Evolutionary conservation across 169 alveolate genomes (phyloP).

Genomic region (Eimeria maxima): DNA sequence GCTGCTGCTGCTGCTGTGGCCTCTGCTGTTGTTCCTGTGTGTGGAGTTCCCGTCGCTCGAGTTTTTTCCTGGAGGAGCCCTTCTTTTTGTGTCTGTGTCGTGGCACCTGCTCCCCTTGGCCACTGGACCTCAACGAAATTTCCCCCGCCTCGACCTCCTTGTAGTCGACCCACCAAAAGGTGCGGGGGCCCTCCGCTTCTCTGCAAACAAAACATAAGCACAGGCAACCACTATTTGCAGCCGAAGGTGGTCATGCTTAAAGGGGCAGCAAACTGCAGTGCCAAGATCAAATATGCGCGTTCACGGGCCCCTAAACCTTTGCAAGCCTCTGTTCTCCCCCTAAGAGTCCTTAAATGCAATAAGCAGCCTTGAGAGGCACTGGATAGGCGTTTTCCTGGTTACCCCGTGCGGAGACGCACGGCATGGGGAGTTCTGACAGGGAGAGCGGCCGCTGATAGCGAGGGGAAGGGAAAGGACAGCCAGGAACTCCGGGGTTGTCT

Average conservation of each 20-base stretch:
- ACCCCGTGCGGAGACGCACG: constrained; percentile 3
- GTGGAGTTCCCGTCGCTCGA: not conserved
- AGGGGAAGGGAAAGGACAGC: constrained; percentile 3
- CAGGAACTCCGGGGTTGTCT: not conserved
- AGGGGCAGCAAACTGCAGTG: not conserved
- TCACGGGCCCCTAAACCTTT: not conserved
- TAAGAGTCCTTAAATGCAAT: not conserved
- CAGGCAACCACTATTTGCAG: not conserved
- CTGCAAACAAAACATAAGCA: not conserved
- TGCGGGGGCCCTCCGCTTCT: constrained; percentile 44
- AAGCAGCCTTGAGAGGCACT: not conserved
- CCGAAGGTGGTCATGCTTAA: not conserved
- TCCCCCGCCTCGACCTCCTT: not conserved
- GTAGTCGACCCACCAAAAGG: constrained; percentile 6
- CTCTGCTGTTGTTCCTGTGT: not conserved
- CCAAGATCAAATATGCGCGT: not conserved
- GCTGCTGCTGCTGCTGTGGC: too few species aligned
- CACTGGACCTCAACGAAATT: not conserved
- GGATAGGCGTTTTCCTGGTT: not conserved
- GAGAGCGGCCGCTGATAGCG: constrained; percentile 67
- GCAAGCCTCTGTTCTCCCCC: not conserved
- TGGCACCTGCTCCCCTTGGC: not conserved
- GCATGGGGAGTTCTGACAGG: constrained; percentile 8
- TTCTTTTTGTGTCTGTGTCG: not conserved
- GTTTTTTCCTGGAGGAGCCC: not conserved